A percentile compares a stretch with the other conserved stretches of the same genome.
Evolutionary conservation across 176 grass and related monocot genomes (phyloP).

Genomic region (Ensete ventricosum): DNA sequence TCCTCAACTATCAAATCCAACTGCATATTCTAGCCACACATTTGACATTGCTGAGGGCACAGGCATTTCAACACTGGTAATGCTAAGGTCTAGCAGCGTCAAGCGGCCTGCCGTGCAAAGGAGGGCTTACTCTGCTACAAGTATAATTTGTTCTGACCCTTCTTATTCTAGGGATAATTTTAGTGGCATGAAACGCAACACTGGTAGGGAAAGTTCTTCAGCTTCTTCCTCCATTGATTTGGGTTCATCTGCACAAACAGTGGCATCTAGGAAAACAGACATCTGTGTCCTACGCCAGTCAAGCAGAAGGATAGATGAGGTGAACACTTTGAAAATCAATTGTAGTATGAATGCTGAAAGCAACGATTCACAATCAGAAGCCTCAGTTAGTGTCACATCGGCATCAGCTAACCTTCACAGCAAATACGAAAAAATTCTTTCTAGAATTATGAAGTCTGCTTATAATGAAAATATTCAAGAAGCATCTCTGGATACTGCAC

Average conservation of each 20-base stretch:
- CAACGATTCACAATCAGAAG: conserved; percentile 63
- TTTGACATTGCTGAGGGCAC: conserved; percentile 38
- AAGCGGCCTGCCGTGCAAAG: conserved; percentile 47
- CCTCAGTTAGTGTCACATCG: conserved; percentile 54
- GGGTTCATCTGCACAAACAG: conserved; percentile 30
- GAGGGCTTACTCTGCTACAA: conserved; percentile 31
- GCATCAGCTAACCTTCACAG: conserved; percentile 37
- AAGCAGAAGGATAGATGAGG: conserved; percentile 37
- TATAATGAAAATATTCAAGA: conserved; percentile 28
- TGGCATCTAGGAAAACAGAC: conserved; percentile 26
- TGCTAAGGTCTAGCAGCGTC: conserved; percentile 25
- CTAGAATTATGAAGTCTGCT: neutral
- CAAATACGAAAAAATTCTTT: conserved; percentile 31
- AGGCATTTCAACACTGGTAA: conserved; percentile 48
- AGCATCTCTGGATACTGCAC: conserved; percentile 18
- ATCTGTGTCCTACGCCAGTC: conserved; percentile 32
- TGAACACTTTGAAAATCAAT: conserved; percentile 39
- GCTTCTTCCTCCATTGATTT: conserved; percentile 75
- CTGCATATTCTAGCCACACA: conserved; percentile 12
- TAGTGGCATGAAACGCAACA: conserved; percentile 58
- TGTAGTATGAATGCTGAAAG: conserved; percentile 48
- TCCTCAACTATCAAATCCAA: conserved; percentile 32
- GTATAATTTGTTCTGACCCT: conserved; percentile 42
- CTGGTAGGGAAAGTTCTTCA: conserved; percentile 58
- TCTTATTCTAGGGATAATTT: conserved; percentile 38